These are phyloP conservation scores for Ceratobasidium sp. DNA, from an alignment of 1,284 basidiomycete species.

Conservation along the genomic window DNA sequence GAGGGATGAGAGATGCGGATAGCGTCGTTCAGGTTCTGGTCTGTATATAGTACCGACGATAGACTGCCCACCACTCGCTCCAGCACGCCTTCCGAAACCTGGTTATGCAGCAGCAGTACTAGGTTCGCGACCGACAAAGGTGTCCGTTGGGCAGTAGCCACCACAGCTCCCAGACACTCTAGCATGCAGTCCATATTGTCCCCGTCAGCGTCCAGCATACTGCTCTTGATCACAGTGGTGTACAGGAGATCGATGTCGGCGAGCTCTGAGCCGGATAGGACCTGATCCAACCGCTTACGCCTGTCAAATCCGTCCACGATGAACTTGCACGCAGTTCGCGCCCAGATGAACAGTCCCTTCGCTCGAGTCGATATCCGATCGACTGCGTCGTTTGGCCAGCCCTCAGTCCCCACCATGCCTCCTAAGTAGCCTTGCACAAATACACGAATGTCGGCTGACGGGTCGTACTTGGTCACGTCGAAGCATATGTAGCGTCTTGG, in stretches of 20 bases:
- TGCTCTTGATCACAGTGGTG: background rate
- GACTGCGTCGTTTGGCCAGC: conserved; percentile 5
- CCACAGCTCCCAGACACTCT: background rate
- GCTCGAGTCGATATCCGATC: conserved; percentile 33
- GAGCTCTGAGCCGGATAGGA: background rate
- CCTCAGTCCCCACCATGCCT: too few species aligned
- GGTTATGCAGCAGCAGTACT: background rate
- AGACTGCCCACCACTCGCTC: background rate
- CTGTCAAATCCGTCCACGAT: background rate
- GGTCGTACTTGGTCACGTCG: background rate
- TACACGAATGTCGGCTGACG: background rate
- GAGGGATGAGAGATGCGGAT: conserved; percentile 42
- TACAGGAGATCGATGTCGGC: background rate
- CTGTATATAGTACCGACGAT: conserved; percentile 35
- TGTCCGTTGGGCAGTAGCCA: background rate
- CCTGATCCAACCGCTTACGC: background rate
- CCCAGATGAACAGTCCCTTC: too few species aligned
- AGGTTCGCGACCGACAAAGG: background rate
- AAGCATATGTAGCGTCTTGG: too few species aligned
- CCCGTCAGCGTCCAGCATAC: background rate
- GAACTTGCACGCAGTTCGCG: too few species aligned
- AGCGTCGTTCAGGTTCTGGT: background rate
- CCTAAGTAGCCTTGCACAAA: background rate
- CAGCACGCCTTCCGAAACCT: background rate
- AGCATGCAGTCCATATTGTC: background rate